Conservation (phyloP, 1,284 basidiomycete species). For the Nidula niveotomentosa region DNA sequence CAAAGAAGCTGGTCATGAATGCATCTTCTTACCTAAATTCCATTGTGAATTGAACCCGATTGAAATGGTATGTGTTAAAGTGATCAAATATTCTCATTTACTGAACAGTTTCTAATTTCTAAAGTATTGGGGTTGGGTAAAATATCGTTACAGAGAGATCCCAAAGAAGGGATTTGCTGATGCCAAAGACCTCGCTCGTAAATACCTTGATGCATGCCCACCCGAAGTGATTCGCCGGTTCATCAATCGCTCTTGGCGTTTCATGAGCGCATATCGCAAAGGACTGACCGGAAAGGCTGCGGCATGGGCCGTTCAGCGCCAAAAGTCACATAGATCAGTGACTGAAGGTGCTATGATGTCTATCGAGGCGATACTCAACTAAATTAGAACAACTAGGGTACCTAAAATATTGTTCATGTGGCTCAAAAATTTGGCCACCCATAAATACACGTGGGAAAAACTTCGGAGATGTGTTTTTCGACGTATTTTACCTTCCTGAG, state of each 20-base stretch:
- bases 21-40: no score
- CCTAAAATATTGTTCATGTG: conserved; percentile 1
- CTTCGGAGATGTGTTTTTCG: no score
- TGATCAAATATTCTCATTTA: neutral
- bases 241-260: conserved; percentile 18
- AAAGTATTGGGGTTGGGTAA: conserved; percentile 28
- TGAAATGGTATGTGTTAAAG: neutral
- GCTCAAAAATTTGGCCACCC: conserved; percentile 10
- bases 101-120: neutral
- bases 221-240: conserved; percentile 18
- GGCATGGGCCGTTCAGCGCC: conserved; percentile 21
- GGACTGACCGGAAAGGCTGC: conserved; percentile 17
- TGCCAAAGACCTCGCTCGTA: conserved; percentile 16
- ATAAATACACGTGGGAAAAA: conserved; percentile 10
- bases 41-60: no score
- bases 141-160: conserved; percentile 18
- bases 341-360: conserved; percentile 12
- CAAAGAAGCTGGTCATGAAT: neutral
- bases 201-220: conserved; percentile 20
- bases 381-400: neutral
- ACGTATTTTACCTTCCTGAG: no score
- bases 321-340: conserved; percentile 9
- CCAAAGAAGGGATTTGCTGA: conserved; percentile 16
- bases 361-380: conserved; percentile 8
- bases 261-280: conserved; percentile 17